Evolutionary conservation across 192 early-diverging fungal species (phyloP).

Genomic region (Glomus cerebriforme): DNA sequence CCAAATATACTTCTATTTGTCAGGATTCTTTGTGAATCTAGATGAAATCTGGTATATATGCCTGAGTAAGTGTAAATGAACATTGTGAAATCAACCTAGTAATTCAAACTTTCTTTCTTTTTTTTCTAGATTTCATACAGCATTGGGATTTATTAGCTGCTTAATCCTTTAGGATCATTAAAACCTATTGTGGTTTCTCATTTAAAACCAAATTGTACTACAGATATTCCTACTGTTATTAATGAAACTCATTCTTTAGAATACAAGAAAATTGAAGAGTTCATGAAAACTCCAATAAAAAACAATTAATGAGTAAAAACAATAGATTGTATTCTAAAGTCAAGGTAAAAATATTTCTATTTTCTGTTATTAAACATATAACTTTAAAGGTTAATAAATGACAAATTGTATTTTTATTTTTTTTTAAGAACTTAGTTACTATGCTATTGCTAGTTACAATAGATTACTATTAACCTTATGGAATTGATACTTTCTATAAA

Average conservation of each 20-base stretch:
- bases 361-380: background rate
- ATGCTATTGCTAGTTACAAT: slow-evolving; percentile 39
- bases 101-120: no score
- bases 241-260: slow-evolving; percentile 9
- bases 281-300: slow-evolving; percentile 35
- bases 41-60: no score
- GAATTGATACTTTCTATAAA: slow-evolving; percentile 46
- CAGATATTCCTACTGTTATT: background rate
- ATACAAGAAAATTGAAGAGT: slow-evolving; percentile 32
- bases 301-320: slow-evolving; percentile 41
- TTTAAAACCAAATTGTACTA: background rate
- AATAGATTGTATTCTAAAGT: slow-evolving; percentile 45
- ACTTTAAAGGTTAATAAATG: background rate
- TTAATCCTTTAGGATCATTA: background rate
- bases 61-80: no score
- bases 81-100: no score
- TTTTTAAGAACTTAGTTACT: no score
- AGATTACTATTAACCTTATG: slow-evolving; percentile 44
- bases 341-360: slow-evolving; percentile 38
- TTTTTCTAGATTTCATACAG: no score
- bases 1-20: no score
- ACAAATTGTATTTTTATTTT: background rate
- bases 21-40: no score
- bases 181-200: background rate
- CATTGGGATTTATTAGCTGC: no score